These are phyloP conservation scores for Orbilia brochopaga DNA, from an alignment of 2,329 filamentous ascomycete species.

Conservation along the genomic window DNA sequence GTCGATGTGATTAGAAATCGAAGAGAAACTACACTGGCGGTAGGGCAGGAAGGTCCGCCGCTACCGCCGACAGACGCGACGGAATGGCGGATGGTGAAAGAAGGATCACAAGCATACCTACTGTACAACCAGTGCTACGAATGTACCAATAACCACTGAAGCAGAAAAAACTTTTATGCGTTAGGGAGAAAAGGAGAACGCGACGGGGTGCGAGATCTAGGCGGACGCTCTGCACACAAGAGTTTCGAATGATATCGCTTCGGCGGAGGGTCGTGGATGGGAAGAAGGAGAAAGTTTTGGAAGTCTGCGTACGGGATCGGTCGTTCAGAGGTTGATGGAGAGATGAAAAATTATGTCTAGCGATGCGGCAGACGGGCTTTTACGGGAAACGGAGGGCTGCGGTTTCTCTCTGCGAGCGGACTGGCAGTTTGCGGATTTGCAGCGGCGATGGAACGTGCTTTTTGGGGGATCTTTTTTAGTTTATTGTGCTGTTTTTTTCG, in stretches of 20 bases:
- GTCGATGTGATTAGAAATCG: slow-evolving; percentile 20
- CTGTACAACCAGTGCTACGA: not conserved
- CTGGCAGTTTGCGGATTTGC: slow-evolving; percentile 12
- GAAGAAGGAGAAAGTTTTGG: slow-evolving; percentile 14
- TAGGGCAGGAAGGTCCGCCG: no score
- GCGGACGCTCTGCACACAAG: slow-evolving; percentile 31
- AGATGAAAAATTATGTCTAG: slow-evolving; percentile 25
- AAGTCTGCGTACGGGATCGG: slow-evolving; percentile 35
- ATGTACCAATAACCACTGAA: slow-evolving; percentile 30
- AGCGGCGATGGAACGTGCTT: slow-evolving; percentile 14
- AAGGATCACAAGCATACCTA: slow-evolving; percentile 39
- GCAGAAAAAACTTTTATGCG: slow-evolving; percentile 30
- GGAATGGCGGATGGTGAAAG: slow-evolving; percentile 3
- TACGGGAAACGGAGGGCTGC: slow-evolving; percentile 1
- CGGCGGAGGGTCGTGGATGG: slow-evolving; percentile 28
- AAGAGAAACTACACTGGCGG: no score
- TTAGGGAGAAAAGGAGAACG: slow-evolving; percentile 35
- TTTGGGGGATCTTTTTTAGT: not conserved
- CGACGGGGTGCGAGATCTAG: slow-evolving; percentile 36
- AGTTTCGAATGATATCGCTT: slow-evolving; percentile 45
- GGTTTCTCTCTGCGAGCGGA: slow-evolving; percentile 8
- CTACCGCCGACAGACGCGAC: slow-evolving; percentile 10
- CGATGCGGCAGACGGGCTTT: slow-evolving; percentile 12
- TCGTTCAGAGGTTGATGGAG: not conserved
- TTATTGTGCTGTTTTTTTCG: not conserved